phyloP scores from a whole-genome alignment of 2,329 filamentous ascomycete species.

The Phialemonium atrogriseum region DNA sequence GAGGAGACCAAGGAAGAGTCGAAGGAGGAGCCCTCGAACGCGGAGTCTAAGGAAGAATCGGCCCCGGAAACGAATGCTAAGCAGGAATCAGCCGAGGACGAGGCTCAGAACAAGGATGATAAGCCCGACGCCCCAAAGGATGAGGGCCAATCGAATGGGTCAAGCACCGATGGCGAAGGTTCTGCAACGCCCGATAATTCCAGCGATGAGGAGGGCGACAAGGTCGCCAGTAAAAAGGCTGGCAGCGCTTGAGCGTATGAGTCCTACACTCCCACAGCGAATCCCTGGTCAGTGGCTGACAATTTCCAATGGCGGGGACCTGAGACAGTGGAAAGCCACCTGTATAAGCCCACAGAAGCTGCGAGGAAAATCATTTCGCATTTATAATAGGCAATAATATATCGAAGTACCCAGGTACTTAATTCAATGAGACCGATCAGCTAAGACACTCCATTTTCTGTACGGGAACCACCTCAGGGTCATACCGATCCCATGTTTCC shows the following conservation, averaged over 20 bases:
- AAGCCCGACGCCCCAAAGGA: conserved; percentile 2
- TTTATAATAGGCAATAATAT: too few species aligned
- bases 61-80: not conserved
- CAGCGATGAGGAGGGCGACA: conserved; percentile 1
- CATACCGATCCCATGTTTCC: too few species aligned
- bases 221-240: conserved; percentile 5
- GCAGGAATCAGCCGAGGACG: not conserved
- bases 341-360: too few species aligned
- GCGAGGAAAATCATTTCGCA: too few species aligned
- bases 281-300: too few species aligned
- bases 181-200: not conserved
- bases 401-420: too few species aligned
- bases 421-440: too few species aligned
- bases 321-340: too few species aligned
- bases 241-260: conserved; percentile 1
- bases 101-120: conserved; percentile 1
- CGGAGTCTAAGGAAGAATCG: conserved; percentile 7
- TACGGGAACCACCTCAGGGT: too few species aligned
- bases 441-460: too few species aligned
- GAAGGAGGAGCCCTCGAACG: conserved; percentile 12
- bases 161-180: not conserved
- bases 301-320: too few species aligned
- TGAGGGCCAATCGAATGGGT: not conserved
- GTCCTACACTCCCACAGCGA: not conserved
- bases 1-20: conserved; percentile 11